Base-by-base conservation (phyloP, 495 filamentous ascomycete genomes). In the Stereocaulon alpinum region DNA sequence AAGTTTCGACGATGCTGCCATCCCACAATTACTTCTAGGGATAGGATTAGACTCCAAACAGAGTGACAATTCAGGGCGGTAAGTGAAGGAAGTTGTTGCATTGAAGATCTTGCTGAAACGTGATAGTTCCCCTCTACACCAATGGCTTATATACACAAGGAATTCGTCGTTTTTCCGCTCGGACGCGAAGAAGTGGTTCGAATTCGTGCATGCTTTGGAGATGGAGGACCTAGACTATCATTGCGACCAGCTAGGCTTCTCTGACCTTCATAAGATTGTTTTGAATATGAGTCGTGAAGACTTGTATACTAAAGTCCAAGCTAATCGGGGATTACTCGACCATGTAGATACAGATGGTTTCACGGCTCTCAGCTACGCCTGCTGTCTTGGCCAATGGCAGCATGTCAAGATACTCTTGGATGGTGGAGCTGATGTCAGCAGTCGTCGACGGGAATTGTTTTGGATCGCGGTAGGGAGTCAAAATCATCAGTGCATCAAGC, bases 201-300 rank as follows among this genome's bases (percentile, higher is more conserved):
- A 3, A 20, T 4, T 5, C 24, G 10, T 42, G 10, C 6, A 41
- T 12, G 18, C 24, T 17, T 29, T 30, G 20, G 18, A 20, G n/a
- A 9, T 18, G 3, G 52, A 9, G 0, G 14, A 12, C n/a, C 15
- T 24, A 14, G 52, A 55, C 24, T 18, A 55, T 27, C 10, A 9
- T 10, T 55, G 37, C n/a, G 52, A 30, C 4, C 7, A 18, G 2
- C 1, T 24, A 11, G 3, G 20, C 20, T n/a, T 55, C 24, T 55
- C 37, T 12, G 52, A 55, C 4, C 18, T 55, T 17, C 52, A 55
- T 20, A 55, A 42, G 32, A 30, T 55, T 29, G 34, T 55, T n/a
- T 43, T 18, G 34, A n/a, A 18, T n/a, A 27, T 55, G 20, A 55
- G 52, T 11, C 2, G 14, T 42, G 18, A 41, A 14, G 52, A 55